phyloP scores from a whole-genome alignment of 2,329 filamentous ascomycete species.

The Penicillium paneum region DNA sequence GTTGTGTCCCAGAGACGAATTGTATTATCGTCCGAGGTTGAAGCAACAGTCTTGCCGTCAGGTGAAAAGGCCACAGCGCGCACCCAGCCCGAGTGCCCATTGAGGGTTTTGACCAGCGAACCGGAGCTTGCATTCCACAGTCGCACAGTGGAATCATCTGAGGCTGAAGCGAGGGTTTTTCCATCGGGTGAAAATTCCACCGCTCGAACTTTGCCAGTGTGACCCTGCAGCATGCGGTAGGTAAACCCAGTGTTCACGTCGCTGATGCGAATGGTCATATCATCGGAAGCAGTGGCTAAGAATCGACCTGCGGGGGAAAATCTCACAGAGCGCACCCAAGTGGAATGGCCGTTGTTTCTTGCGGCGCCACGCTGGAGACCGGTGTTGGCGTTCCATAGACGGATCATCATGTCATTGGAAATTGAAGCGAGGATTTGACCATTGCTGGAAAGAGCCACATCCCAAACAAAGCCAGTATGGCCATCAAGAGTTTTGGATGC shows the following conservation, averaged over 20 bases:
- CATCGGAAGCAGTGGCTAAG: slow-evolving; percentile 8
- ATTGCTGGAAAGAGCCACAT: slow-evolving; percentile 5
- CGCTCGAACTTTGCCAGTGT: slow-evolving; percentile 8
- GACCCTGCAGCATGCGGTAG: slow-evolving; percentile 8
- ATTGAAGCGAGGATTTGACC: slow-evolving; percentile 7
- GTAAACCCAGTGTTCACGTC: slow-evolving; percentile 10
- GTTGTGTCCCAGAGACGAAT: slow-evolving; percentile 6
- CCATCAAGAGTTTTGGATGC: slow-evolving; percentile 4
- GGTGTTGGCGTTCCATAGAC: slow-evolving; percentile 10
- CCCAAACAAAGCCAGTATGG: slow-evolving; percentile 10
- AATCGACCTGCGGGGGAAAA: slow-evolving; percentile 8
- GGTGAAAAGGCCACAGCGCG: slow-evolving; percentile 8
- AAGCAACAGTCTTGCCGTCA: slow-evolving; percentile 5
- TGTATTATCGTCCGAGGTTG: slow-evolving; percentile 5
- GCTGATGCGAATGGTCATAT: slow-evolving; percentile 10
- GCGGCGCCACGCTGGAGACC: slow-evolving; percentile 7
- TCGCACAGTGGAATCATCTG: slow-evolving; percentile 7
- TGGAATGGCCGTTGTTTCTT: slow-evolving; percentile 8
- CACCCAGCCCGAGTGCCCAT: slow-evolving; percentile 8
- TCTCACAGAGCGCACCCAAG: slow-evolving; percentile 8
- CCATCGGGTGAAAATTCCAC: slow-evolving; percentile 9
- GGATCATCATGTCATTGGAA: slow-evolving; percentile 12
- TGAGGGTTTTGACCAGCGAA: not conserved
- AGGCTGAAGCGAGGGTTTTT: slow-evolving; percentile 5
- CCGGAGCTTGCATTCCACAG: slow-evolving; percentile 7